These are phyloP conservation scores for Bipolaris bicolor DNA, from an alignment of 2,329 filamentous ascomycete species.

Conservation along the genomic window DNA sequence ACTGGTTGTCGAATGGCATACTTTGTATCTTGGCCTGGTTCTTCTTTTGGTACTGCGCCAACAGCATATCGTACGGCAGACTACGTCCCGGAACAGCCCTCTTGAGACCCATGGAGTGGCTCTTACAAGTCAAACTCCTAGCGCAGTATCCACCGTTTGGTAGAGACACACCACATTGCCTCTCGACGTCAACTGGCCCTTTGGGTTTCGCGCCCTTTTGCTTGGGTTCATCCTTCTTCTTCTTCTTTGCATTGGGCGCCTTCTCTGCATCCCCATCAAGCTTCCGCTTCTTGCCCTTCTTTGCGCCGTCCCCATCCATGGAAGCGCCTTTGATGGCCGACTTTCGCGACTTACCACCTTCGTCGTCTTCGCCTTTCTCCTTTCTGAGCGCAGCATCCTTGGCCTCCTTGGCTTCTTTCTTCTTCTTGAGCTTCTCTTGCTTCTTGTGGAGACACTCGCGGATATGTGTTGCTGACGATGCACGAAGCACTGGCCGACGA, in stretches of 20 bases:
- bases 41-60: conserved; percentile 78
- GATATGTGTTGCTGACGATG: conserved; percentile 78
- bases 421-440: conserved; percentile 67
- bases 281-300: conserved; percentile 57
- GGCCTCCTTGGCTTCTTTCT: conserved; percentile 67
- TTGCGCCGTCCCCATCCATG: conserved; percentile 47
- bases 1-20: conserved; percentile 56
- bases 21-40: conserved; percentile 98
- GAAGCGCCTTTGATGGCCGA: conserved; percentile 49
- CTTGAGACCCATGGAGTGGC: conserved; percentile 93
- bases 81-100: conserved; percentile 84
- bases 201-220: conserved; percentile 83
- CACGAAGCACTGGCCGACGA: conserved; percentile 83
- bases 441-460: conserved; percentile 83
- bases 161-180: conserved; percentile 87
- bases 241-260: conserved; percentile 79
- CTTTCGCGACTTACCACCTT: conserved; percentile 52
- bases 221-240: conserved; percentile 93
- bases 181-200: conserved; percentile 91
- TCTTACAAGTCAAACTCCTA: conserved; percentile 89
- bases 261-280: conserved; percentile 71
- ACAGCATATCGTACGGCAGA: conserved; percentile 88
- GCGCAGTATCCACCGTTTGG: conserved; percentile 88
- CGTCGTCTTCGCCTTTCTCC: conserved; percentile 53
- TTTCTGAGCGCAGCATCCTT: conserved; percentile 58